A percentile compares a stretch with the other conserved stretches of the same genome.
These are phyloP conservation scores for Curvularia sp. DNA, from an alignment of 2,329 filamentous ascomycete genomes.

Conservation along the genomic window DNA sequence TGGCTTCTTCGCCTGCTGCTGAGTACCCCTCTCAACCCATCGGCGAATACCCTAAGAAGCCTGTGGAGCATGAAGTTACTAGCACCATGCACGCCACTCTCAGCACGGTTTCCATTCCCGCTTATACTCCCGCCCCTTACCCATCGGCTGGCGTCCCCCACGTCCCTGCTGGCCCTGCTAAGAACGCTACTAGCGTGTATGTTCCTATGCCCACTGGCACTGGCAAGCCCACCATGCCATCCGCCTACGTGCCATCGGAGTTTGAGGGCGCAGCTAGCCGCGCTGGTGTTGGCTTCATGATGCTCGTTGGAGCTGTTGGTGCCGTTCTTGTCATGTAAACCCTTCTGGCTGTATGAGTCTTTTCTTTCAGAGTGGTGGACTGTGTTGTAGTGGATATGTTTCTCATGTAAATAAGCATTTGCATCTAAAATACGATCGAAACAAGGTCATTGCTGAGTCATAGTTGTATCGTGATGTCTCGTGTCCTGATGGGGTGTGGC, in stretches of 20 bases:
- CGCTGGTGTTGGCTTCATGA: constrained; percentile 30
- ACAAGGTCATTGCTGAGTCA: neutral
- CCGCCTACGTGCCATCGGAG: constrained; percentile 19
- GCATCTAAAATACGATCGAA: constrained; percentile 9
- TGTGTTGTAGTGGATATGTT: neutral
- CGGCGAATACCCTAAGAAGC: constrained; percentile 27
- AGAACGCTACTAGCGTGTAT: constrained; percentile 21
- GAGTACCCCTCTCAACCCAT: constrained; percentile 5
- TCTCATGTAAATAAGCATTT: constrained; percentile 12
- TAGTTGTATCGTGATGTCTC: neutral
- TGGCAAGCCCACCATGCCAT: constrained; percentile 23
- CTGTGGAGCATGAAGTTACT: constrained; percentile 12
- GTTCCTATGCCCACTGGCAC: constrained; percentile 23
- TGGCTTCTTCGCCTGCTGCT: neutral
- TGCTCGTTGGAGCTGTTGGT: constrained; percentile 26
- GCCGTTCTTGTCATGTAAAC: constrained; percentile 34
- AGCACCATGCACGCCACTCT: constrained; percentile 29
- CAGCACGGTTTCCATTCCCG: constrained; percentile 30
- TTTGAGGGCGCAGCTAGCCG: constrained; percentile 40
- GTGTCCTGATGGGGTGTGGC: neutral
- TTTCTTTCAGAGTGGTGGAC: neutral
- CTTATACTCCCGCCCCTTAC: constrained; percentile 21
- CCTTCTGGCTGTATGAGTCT: neutral
- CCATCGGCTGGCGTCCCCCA: constrained; percentile 19
- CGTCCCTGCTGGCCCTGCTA: constrained; percentile 10